Conservation (phyloP, 306 rosid species). For the Acacia acuminata region DNA sequence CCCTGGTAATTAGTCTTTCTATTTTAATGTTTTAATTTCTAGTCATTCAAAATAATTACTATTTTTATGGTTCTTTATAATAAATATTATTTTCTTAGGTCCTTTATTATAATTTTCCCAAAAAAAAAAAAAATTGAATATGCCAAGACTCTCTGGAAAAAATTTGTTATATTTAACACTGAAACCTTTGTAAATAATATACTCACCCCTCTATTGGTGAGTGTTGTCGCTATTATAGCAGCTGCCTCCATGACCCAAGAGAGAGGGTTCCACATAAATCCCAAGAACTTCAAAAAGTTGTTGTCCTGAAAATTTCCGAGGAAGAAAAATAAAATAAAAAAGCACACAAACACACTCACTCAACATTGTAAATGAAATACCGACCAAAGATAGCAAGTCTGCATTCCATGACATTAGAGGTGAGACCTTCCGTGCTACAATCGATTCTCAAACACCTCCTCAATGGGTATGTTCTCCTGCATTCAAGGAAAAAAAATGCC, state of each 20-base stretch:
- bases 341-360: background rate
- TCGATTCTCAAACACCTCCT: constrained; percentile 92
- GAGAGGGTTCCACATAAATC: constrained; percentile 99
- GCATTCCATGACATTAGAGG: constrained; percentile 81
- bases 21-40: too few species aligned
- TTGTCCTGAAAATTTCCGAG: constrained; percentile 78
- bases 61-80: too few species aligned
- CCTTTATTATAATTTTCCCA: too few species aligned
- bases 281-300: constrained; percentile 83
- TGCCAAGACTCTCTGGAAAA: too few species aligned
- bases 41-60: too few species aligned
- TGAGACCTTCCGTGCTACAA: constrained; percentile 92
- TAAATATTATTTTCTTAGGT: too few species aligned
- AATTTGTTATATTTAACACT: background rate
- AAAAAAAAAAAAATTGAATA: too few species aligned
- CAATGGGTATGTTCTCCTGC: constrained; percentile 97
- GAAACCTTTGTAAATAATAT: background rate
- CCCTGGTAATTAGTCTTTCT: too few species aligned
- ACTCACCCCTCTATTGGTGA: constrained; percentile 96
- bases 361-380: background rate
- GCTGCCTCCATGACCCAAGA: constrained; percentile 99
- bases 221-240: constrained; percentile 97
- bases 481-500: background rate
- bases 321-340: constrained; percentile 6
- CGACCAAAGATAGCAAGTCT: constrained; percentile 77